phyloP scores from a whole-genome alignment of 805 yeast genomes.

The Myxozyma lipomycoides region DNA sequence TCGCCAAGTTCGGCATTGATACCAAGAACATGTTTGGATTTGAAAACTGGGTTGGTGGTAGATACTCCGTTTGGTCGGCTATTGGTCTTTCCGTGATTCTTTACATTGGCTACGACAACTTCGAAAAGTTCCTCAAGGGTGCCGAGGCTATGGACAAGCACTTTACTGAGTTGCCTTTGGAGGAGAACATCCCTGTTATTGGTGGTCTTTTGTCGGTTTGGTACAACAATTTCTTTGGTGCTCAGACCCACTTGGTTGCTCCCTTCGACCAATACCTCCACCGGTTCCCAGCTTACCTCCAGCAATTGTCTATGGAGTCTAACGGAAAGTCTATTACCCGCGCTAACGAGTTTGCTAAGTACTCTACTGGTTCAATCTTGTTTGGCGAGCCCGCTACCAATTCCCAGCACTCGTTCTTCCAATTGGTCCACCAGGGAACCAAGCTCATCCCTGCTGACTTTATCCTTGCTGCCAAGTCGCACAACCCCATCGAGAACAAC shows the following conservation, averaged over 20 bases:
- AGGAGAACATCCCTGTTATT: conserved; percentile 83
- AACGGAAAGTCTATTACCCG: conserved; percentile 97
- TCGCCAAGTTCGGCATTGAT: conserved; percentile 93
- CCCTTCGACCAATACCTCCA: conserved; percentile 98
- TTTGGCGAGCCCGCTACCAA: conserved; percentile 99
- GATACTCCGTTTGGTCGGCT: conserved; percentile 99
- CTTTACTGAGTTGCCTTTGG: conserved; percentile 77
- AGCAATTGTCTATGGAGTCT: conserved; percentile 98
- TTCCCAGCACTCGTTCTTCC: conserved; percentile 99
- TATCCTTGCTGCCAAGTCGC: conserved; percentile 94
- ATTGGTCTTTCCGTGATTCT: conserved; percentile 94
- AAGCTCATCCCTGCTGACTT: conserved; percentile 96
- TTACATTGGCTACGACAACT: conserved; percentile 93
- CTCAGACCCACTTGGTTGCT: conserved; percentile 96
- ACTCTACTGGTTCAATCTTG: conserved; percentile 91
- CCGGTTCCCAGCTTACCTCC: conserved; percentile 99
- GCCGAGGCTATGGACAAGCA: conserved; percentile 97
- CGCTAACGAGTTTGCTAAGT: conserved; percentile 83
- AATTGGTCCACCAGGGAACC: conserved; percentile 98
- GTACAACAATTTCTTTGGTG: conserved; percentile 98
- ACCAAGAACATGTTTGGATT: conserved; percentile 98
- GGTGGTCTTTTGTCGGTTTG: conserved; percentile 95
- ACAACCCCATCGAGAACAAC: conserved; percentile 92
- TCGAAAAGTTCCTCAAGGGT: conserved; percentile 88
- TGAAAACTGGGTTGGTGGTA: conserved; percentile 99